Evolutionary conservation across 345 rosid genomes (phyloP), one percentile per base, ranked within the genome.

Genomic region (Bruguiera sexangula): DNA sequence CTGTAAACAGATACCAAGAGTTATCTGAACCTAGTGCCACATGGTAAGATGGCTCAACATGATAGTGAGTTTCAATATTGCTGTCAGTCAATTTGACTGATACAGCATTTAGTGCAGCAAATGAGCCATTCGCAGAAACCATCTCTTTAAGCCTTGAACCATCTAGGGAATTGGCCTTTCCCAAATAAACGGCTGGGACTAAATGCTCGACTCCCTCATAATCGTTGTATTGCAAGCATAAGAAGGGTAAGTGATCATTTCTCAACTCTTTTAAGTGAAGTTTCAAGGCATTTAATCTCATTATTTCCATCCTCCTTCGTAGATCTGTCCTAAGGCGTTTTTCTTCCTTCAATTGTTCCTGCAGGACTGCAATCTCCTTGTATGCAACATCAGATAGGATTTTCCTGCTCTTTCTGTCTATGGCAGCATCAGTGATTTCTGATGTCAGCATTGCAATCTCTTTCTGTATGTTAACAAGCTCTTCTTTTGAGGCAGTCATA

Each of bases 11-110:
- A 80, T 95, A 92, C 96, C 97, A 95, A 27, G 89, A 84, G 82
- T 91, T 95, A 81, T 92, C 97, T 67, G 99, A 95, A 67, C 99
- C 97, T 66, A 95, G 96, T 18, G 96, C 97, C 46, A 85, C 87
- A 65, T 89, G 62, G 69, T 84, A 90, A 62, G 92, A 85, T 63
- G 88, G 90, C 73, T 83, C 67, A 51, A 80, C 62, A 73, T 69
- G 81, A 81, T 78, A 78, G 22, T 22, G 60, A 63, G 69, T 68
- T 74, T 65, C 86, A 46, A 57, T 22, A 15, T 79, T 79, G 30
- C 62, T 76, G 64, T 60, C 73, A 21, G 26, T 75, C 26, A 54
- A 71, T 54, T 81, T 76, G n/a, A 64, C 80, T 67, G 65, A 62
- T 26, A 64, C 72, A 37, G 67, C 60, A 21, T 75, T 77, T 71